A percentile compares a stretch with the other conserved stretches of the same genome.
Conservation (phyloP, 148 eudicot genomes). For the Drosera capensis region DNA sequence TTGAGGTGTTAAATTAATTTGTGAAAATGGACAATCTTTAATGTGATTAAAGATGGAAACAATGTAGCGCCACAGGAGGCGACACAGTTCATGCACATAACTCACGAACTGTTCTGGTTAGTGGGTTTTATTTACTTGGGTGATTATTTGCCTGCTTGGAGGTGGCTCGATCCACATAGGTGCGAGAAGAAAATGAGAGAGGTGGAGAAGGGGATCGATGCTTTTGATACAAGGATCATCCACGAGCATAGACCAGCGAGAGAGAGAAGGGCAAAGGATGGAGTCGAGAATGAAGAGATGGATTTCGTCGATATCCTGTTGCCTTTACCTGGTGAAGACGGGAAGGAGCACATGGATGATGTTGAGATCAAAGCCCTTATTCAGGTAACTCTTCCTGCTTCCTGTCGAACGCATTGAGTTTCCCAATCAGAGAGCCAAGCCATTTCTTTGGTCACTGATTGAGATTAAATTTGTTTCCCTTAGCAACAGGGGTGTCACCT, state of each 20-base stretch:
- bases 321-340: conserved; percentile 80
- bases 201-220: conserved; percentile 87
- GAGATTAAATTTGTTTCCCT: too few species aligned
- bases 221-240: conserved; percentile 57
- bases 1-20: too few species aligned
- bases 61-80: conserved; percentile 85
- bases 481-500: too few species aligned
- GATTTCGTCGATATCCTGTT: conserved; percentile 89
- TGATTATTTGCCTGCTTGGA: conserved; percentile 90
- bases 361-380: conserved; percentile 80
- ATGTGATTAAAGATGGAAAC: too few species aligned
- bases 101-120: conserved; percentile 78
- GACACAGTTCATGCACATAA: conserved; percentile 82
- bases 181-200: conserved; percentile 89
- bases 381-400: too few species aligned
- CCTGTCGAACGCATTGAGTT: too few species aligned
- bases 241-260: conserved; percentile 49
- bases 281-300: conserved; percentile 31
- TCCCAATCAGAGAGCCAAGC: too few species aligned
- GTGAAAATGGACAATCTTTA: too few species aligned
- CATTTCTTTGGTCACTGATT: too few species aligned
- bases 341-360: conserved; percentile 69
- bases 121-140: conserved; percentile 85
- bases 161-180: conserved; percentile 81
- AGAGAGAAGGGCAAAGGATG: conserved; percentile 12